Conservation (phyloP, 371 early-diverging fungal genomes). For the Apophysomyces trapeziformis region DNA sequence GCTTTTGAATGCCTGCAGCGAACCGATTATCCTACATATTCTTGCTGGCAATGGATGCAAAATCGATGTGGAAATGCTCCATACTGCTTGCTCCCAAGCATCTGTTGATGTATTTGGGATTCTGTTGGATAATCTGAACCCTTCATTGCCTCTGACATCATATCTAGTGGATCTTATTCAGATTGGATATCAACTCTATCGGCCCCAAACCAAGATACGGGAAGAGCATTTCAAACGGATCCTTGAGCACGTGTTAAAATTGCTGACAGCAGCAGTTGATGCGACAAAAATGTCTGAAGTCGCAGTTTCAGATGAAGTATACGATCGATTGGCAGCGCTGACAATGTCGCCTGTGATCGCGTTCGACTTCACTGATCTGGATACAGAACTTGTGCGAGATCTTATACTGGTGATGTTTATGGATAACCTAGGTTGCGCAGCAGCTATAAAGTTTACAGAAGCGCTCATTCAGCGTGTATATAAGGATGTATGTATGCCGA, state of each 20-base stretch:
- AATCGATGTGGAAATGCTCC: constrained; percentile 18
- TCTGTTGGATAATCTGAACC: constrained; percentile 15
- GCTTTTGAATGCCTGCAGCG: constrained; percentile 31
- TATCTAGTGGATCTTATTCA: constrained; percentile 27
- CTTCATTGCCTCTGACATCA: constrained; percentile 19
- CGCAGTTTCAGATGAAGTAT: constrained; percentile 27
- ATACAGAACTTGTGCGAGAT: constrained; percentile 49
- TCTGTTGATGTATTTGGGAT: constrained; percentile 30
- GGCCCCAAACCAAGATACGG: background rate
- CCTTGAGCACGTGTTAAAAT: constrained; percentile 26
- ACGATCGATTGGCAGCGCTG: constrained; percentile 21
- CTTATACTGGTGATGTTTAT: constrained; percentile 45
- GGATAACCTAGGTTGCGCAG: constrained; percentile 44
- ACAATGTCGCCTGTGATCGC: background rate
- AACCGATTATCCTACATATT: constrained; percentile 32
- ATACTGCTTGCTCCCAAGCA: constrained; percentile 24
- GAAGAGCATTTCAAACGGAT: background rate
- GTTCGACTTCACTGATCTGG: constrained; percentile 25
- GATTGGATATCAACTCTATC: constrained; percentile 24
- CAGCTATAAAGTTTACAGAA: constrained; percentile 39
- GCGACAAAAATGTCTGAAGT: constrained; percentile 22
- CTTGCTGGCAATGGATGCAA: constrained; percentile 32
- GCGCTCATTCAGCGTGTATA: constrained; percentile 35
- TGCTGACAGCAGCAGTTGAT: constrained; percentile 26
- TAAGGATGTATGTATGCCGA: constrained; percentile 22